Base-by-base conservation (phyloP, 2,329 filamentous ascomycete species). In the Cercospora beticola region DNA sequence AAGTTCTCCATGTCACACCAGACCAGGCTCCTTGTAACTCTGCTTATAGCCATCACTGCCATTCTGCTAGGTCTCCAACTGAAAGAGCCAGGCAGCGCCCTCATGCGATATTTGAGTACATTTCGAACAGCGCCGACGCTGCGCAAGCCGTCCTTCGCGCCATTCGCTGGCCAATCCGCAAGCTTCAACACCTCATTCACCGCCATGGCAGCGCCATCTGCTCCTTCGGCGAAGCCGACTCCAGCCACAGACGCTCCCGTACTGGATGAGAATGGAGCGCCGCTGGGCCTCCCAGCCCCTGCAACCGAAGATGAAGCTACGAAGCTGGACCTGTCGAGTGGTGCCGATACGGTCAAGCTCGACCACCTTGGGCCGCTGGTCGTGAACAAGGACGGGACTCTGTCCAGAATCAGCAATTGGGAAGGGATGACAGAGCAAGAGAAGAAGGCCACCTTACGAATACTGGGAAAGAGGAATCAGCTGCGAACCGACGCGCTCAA, bases 361-460 rank as follows among this genome's bases (percentile, higher is more conserved):
- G 89, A 92, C 75, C 85, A 87, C 69, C 81, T 93, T 26, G 91
- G 91, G 0, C 91, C 91, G 1, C 83, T 93, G 74, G 90, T 94
- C 1, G 88, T 93, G 65, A 91, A 92, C 78, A 82, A 83, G 69
- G 89, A 94, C 78, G 91, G 91, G 21, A 89, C 89, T 8, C 79
- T 93, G 73, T 88, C 88, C 66, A 85, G 90, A 36, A 91, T 94
- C 74, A 81, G 85, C 40, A 93, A 94, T 78, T 94, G 91, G 91
- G 83, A 81, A 8, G 82, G 88, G 71, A 92, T 93, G 91, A 86
- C 86, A 2, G 87, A 88, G 28, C 83, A 88, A 6, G 91, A 93
- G 83, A 84, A 83, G 77, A 80, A 86, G 76, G 91, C 88, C 75
- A 92, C 90, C 43, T 72, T 93, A 76, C 83, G 88, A 57, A 81